Percentiles rank a stretch among this genome's conserved stretches.
Conservation (phyloP, 2,329 filamentous ascomycete species). For the Cladophialophora carrionii region DNA sequence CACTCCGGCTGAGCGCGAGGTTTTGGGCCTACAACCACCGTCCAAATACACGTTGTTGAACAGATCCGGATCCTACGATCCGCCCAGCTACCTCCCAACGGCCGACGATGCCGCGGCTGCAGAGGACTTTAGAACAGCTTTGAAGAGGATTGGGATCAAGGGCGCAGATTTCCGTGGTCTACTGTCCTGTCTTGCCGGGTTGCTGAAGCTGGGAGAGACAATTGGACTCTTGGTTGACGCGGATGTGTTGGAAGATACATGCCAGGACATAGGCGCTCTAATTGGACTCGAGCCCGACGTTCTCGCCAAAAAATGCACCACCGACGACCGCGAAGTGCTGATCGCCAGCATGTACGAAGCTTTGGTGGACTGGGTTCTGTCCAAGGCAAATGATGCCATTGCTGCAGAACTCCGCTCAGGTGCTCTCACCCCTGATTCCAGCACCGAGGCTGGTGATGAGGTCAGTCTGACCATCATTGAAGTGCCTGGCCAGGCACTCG, state of each 20-base stretch:
- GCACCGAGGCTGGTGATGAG: slow-evolving; percentile 72
- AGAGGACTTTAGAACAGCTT: slow-evolving; percentile 83
- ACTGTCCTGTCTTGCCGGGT: slow-evolving; percentile 79
- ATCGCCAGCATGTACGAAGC: slow-evolving; percentile 90
- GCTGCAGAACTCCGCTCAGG: slow-evolving; percentile 68
- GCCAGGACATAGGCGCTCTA: slow-evolving; percentile 85
- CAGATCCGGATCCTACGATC: slow-evolving; percentile 80
- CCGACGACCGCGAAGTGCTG: slow-evolving; percentile 78
- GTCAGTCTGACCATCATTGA: slow-evolving; percentile 89
- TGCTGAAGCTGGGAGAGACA: slow-evolving; percentile 90
- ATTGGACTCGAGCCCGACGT: slow-evolving; percentile 85
- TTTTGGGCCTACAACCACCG: slow-evolving; percentile 75
- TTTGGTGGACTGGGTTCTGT: slow-evolving; percentile 90
- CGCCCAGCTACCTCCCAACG: slow-evolving; percentile 85
- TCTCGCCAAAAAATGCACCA: slow-evolving; percentile 75
- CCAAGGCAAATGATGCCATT: slow-evolving; percentile 85
- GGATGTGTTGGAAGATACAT: slow-evolving; percentile 80
- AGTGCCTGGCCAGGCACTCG: slow-evolving; percentile 75
- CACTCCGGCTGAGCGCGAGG: slow-evolving; percentile 84
- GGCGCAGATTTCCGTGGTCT: slow-evolving; percentile 79
- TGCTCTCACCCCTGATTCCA: slow-evolving; percentile 41
- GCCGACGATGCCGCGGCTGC: slow-evolving; percentile 90
- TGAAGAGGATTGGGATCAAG: slow-evolving; percentile 93
- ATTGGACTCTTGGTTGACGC: slow-evolving; percentile 82
- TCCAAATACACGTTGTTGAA: slow-evolving; percentile 78